A percentile compares a stretch with the other conserved stretches of the same genome.
Evolutionary conservation across 2,329 filamentous ascomycete species (phyloP).

Genomic region (Cordyceps pruinosa): DNA sequence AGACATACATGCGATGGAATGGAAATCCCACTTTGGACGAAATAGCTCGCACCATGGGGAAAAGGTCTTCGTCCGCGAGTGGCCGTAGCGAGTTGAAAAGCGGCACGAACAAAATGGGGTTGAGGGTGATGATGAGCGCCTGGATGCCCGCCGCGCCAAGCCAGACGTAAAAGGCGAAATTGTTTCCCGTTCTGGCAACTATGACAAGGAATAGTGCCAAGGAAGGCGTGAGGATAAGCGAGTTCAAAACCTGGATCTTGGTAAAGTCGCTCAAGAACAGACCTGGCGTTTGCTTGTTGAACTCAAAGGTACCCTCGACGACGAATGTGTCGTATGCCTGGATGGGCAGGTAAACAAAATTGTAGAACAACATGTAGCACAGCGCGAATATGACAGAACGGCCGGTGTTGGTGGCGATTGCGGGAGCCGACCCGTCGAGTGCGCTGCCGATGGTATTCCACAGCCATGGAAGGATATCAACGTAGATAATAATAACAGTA

Average conservation of each 20-base stretch:
- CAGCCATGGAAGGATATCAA: not conserved
- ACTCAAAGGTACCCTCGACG: not conserved
- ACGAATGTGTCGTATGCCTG: not conserved
- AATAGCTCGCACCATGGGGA: not conserved
- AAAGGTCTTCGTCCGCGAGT: not conserved
- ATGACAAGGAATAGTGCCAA: not conserved
- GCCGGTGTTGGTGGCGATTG: not conserved
- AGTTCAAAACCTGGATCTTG: not conserved
- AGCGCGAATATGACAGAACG: not conserved
- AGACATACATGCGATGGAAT: not conserved
- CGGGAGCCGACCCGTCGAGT: not conserved
- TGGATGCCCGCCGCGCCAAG: not conserved
- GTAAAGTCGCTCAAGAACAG: not conserved
- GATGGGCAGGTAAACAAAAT: not conserved
- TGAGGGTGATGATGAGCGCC: not conserved
- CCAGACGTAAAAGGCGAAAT: not conserved
- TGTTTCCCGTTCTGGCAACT: not conserved
- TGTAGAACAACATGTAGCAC: not conserved
- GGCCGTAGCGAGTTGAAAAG: not conserved
- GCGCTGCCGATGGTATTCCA: not conserved
- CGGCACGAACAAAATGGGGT: not conserved
- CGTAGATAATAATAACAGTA: not conserved
- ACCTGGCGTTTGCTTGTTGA: not conserved
- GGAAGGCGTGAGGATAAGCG: not conserved
- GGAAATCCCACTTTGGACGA: not conserved